Percentiles rank a stretch among this genome's conserved stretches.
Conservation (phyloP, 768 basidiomycete species). For the Collybia mongolica region DNA sequence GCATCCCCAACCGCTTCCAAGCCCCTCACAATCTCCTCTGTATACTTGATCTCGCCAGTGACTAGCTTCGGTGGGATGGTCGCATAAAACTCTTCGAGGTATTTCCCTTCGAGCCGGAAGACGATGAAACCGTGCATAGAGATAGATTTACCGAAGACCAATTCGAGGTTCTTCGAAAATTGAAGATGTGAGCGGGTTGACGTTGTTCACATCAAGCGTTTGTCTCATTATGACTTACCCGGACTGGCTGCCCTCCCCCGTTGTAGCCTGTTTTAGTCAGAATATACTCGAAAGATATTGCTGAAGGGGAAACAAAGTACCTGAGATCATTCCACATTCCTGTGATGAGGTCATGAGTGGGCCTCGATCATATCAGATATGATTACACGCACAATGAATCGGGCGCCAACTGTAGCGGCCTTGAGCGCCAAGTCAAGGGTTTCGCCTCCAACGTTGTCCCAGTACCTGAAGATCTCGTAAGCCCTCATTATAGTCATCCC, state of each 20-base stretch:
- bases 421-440: conserved; percentile 55
- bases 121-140: conserved; percentile 39
- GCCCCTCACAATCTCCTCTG: conserved; percentile 44
- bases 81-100: conserved; percentile 39
- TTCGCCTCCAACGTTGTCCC: conserved; percentile 63
- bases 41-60: conserved; percentile 44
- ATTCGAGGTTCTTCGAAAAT: conserved; percentile 32
- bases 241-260: conserved; percentile 23
- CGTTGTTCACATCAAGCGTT: not conserved
- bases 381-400: conserved; percentile 47
- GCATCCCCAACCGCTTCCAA: conserved; percentile 38
- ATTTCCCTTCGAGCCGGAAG: conserved; percentile 27
- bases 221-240: conserved; percentile 16
- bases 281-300: not conserved
- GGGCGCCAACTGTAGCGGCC: conserved; percentile 38
- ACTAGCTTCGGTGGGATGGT: conserved; percentile 38
- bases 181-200: not conserved
- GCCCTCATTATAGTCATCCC: no score
- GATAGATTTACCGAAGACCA: conserved; percentile 40
- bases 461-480: conserved; percentile 31
- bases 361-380: not conserved
- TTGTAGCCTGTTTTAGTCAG: conserved; percentile 26
- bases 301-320: conserved; percentile 1
- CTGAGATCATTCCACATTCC: conserved; percentile 43
- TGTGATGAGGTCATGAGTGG: conserved; percentile 4